Conservation (phyloP, 257 asterid species). For the Nicotiana obtusifolia region DNA sequence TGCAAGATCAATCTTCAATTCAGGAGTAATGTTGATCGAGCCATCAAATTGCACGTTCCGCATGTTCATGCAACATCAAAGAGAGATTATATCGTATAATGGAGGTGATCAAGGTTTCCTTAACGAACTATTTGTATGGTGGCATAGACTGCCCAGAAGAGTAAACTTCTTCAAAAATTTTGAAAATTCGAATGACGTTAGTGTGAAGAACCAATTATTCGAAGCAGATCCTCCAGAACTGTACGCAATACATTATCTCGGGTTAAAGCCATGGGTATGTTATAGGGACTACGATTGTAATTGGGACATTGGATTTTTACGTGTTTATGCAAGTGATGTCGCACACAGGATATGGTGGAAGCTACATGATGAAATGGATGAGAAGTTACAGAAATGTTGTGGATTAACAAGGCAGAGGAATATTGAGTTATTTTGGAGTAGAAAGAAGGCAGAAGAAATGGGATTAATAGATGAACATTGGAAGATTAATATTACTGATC, state of each 20-base stretch:
- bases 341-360: constrained; percentile 79
- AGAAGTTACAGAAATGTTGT: constrained; percentile 43
- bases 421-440: constrained; percentile 55
- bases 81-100: constrained; percentile 67
- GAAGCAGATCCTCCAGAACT: constrained; percentile 67
- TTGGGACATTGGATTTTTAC: constrained; percentile 53
- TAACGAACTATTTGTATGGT: constrained; percentile 75
- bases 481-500: constrained; percentile 66
- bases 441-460: constrained; percentile 43
- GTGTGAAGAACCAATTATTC: constrained; percentile 57
- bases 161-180: constrained; percentile 73
- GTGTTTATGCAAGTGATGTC: constrained; percentile 62
- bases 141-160: constrained; percentile 84
- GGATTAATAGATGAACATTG: constrained; percentile 55
- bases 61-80: constrained; percentile 43
- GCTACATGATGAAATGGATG: constrained; percentile 66
- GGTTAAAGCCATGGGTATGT: constrained; percentile 81
- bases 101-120: constrained; percentile 93
- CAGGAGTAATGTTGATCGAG: constrained; percentile 79
- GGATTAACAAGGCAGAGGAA: constrained; percentile 45
- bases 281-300: constrained; percentile 88
- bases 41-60: constrained; percentile 80
- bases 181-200: constrained; percentile 38
- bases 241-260: constrained; percentile 66
- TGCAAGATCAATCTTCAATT: constrained; percentile 64